These are phyloP conservation scores for Erysimum cheiri DNA, from an alignment of 441 rosid species.

Conservation along the genomic window DNA sequence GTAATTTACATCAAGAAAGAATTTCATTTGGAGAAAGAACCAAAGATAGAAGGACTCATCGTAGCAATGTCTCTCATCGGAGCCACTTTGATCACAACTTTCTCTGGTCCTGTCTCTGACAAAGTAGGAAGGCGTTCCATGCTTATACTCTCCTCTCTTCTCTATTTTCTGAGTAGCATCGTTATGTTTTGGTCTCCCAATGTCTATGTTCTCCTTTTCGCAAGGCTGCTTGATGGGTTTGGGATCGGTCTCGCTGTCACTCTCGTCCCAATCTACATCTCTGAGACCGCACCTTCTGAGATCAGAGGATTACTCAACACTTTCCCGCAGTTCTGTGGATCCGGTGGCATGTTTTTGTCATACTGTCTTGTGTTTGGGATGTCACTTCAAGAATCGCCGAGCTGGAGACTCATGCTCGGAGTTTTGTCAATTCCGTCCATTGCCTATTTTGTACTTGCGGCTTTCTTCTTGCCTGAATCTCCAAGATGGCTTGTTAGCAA, in stretches of 20 bases:
- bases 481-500: slow-evolving; percentile 98
- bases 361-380: slow-evolving; percentile 86
- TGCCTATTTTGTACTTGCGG: slow-evolving; percentile 53
- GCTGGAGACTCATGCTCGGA: slow-evolving; percentile 95
- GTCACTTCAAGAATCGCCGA: slow-evolving; percentile 70
- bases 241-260: slow-evolving; percentile 87
- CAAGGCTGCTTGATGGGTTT: slow-evolving; percentile 83
- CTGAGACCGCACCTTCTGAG: slow-evolving; percentile 93
- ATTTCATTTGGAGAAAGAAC: slow-evolving; percentile 62
- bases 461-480: slow-evolving; percentile 88
- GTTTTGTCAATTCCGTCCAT: slow-evolving; percentile 78
- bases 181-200: slow-evolving; percentile 92
- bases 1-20: slow-evolving; percentile 64
- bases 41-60: slow-evolving; percentile 76
- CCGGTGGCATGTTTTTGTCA: slow-evolving; percentile 83
- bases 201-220: slow-evolving; percentile 70
- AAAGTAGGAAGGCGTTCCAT: slow-evolving; percentile 76
- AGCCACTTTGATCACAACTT: slow-evolving; percentile 81
- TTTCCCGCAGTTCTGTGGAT: slow-evolving; percentile 87
- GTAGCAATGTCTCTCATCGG: slow-evolving; percentile 94
- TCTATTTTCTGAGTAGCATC: slow-evolving; percentile 72
- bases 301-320: slow-evolving; percentile 85
- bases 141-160: slow-evolving; percentile 74
- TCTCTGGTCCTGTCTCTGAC: slow-evolving; percentile 82
- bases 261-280: slow-evolving; percentile 79